phyloP scores from a whole-genome alignment of 495 filamentous ascomycete species.

The Friedmanniomyces endolithicus region DNA sequence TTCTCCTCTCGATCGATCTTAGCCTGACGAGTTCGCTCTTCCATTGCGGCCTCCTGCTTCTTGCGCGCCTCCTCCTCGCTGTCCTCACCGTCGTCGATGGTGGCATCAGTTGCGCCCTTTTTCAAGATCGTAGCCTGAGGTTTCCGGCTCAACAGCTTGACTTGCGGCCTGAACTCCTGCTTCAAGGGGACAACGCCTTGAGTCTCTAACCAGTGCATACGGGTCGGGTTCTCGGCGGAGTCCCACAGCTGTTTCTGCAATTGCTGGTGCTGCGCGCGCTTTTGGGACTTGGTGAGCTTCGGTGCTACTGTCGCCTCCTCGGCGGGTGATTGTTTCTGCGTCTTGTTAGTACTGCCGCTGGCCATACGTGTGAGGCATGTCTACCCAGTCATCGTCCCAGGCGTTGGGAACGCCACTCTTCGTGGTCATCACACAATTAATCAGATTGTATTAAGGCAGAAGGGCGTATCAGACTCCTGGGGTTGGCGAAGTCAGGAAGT shows the following conservation, averaged over 20 bases:
- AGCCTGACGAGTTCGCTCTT: slow-evolving; percentile 61
- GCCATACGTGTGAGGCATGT: neutral
- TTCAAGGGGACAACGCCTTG: slow-evolving; percentile 56
- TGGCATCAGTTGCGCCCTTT: slow-evolving; percentile 39
- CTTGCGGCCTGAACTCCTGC: slow-evolving; percentile 67
- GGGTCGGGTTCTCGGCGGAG: slow-evolving; percentile 61
- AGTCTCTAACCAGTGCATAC: slow-evolving; percentile 59
- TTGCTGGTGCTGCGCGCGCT: slow-evolving; percentile 66
- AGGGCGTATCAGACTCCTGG: too few relatives aligned
- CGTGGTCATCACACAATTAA: slow-evolving; percentile 33
- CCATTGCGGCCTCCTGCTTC: slow-evolving; percentile 44
- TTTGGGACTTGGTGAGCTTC: slow-evolving; percentile 60
- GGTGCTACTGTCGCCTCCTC: slow-evolving; percentile 18
- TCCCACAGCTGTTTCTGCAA: slow-evolving; percentile 78
- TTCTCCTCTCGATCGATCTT: slow-evolving; percentile 73
- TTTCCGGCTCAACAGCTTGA: slow-evolving; percentile 75
- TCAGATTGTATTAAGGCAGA: too few relatives aligned
- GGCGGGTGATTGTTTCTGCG: slow-evolving; percentile 8
- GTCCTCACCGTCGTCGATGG: slow-evolving; percentile 47
- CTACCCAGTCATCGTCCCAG: slow-evolving; percentile 88
- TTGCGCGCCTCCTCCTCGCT: slow-evolving; percentile 52
- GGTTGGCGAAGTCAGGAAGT: too few relatives aligned
- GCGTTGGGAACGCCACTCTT: slow-evolving; percentile 52
- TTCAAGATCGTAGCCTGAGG: slow-evolving; percentile 42
- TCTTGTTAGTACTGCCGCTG: too few relatives aligned